Conservation (phyloP, 2,329 filamentous ascomycete species). For the Dactylonectria estremocensis region DNA sequence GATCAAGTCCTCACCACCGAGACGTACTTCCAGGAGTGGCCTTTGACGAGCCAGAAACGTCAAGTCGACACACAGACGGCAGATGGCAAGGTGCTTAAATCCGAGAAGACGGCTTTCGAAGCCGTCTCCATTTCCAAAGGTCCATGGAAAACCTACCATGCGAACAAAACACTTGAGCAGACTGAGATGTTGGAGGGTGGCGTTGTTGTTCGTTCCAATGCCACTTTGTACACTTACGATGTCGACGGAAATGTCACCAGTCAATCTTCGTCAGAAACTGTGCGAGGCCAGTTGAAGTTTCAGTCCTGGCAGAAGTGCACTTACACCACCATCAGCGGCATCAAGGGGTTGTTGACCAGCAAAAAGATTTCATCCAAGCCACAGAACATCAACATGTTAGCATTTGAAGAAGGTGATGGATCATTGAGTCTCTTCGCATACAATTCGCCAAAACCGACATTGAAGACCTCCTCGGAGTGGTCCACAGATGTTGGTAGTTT, state of each 20-base stretch:
- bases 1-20: constrained; percentile 3
- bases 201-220: constrained; percentile 4
- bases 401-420: background rate
- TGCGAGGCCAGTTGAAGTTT: constrained; percentile 5
- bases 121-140: background rate
- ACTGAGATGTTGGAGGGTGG: background rate
- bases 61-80: background rate
- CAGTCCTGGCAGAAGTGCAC: constrained; percentile 11
- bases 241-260: constrained; percentile 2
- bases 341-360: background rate
- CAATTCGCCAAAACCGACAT: background rate
- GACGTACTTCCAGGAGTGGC: constrained; percentile 8
- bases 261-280: constrained; percentile 6
- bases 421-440: constrained; percentile 3
- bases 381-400: background rate
- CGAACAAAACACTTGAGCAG: constrained; percentile 2
- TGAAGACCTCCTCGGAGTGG: background rate
- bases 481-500: background rate
- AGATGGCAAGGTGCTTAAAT: constrained; percentile 2
- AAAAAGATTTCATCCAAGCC: background rate
- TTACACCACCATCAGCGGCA: constrained; percentile 1
- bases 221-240: background rate
- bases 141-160: constrained; percentile 1
- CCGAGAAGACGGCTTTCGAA: background rate
- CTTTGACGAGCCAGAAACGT: background rate